Conservation (phyloP, 1,139 yeast species). For the Geotrichum histeridarum region DNA sequence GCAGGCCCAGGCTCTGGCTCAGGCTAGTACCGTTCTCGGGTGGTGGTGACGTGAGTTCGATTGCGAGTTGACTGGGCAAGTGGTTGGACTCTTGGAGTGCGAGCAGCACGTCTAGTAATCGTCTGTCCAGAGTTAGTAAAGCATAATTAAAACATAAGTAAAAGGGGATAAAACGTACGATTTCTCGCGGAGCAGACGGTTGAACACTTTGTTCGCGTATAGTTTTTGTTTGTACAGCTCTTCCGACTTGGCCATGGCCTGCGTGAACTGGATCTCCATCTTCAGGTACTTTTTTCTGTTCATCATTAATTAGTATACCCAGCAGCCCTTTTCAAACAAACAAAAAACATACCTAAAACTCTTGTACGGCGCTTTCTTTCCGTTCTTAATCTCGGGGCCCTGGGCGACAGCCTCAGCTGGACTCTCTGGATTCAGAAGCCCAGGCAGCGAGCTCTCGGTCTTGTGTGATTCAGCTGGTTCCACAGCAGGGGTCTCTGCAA, state of each 20-base stretch:
- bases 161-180: constrained; percentile 4
- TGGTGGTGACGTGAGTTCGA: neutral
- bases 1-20: neutral
- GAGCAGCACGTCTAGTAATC: constrained; percentile 26
- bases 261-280: constrained; percentile 26
- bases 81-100: constrained; percentile 24
- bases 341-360: constrained; percentile 15
- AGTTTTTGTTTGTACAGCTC: constrained; percentile 24
- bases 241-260: constrained; percentile 28
- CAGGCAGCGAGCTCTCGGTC: too few species aligned
- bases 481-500: too few species aligned
- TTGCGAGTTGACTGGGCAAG: constrained; percentile 2
- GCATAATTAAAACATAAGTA: neutral
- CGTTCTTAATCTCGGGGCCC: neutral
- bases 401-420: neutral
- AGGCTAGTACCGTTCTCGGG: neutral
- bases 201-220: constrained; percentile 24
- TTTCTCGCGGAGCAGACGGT: constrained; percentile 28
- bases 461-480: too few species aligned
- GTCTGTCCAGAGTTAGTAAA: constrained; percentile 11
- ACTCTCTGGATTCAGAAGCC: neutral
- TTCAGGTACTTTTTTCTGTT: constrained; percentile 28
- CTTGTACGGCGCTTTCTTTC: constrained; percentile 19
- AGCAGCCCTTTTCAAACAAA: neutral
- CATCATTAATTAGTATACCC: neutral